These are phyloP conservation scores for Lasiodiplodia sp. DNA, from an alignment of 2,329 filamentous ascomycete genomes.

Conservation along the genomic window DNA sequence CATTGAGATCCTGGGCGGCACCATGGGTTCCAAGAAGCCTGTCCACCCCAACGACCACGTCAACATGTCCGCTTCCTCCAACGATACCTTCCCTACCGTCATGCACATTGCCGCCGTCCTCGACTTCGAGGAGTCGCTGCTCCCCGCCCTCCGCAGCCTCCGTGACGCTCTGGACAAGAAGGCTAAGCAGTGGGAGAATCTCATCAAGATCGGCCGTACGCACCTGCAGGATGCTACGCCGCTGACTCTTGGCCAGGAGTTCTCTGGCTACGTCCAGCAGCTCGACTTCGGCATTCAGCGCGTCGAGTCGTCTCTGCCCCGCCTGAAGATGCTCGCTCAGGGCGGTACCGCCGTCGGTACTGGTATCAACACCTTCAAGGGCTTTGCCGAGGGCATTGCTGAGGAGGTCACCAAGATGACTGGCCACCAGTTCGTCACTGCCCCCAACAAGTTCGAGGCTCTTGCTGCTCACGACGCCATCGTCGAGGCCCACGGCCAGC, in stretches of 20 bases:
- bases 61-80: conserved; percentile 98
- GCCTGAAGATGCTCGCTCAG: conserved; percentile 87
- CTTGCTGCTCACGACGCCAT: conserved; percentile 95
- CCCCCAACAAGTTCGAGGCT: conserved; percentile 98
- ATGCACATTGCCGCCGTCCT: conserved; percentile 99
- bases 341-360: conserved; percentile 97
- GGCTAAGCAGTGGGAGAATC: conserved; percentile 86
- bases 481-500: conserved; percentile 88
- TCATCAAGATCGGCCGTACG: conserved; percentile 99
- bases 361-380: conserved; percentile 95
- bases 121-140: conserved; percentile 84
- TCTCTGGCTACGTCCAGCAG: conserved; percentile 96
- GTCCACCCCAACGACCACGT: conserved; percentile 99
- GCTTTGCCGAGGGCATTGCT: conserved; percentile 93
- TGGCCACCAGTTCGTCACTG: conserved; percentile 90
- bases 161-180: conserved; percentile 86
- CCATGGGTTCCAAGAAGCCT: conserved; percentile 95
- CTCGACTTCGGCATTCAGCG: conserved; percentile 90
- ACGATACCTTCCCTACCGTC: conserved; percentile 98
- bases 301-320: conserved; percentile 80
- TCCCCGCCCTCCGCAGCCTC: conserved; percentile 83
- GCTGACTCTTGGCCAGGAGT: conserved; percentile 93
- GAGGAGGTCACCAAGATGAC: conserved; percentile 92
- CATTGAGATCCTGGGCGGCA: conserved; percentile 94
- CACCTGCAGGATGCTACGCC: conserved; percentile 98